Evolutionary conservation across 352 stramenopile species (phyloP), one percentile per base, ranked within the genome.

Genomic region (Elongisporangium anandrum): DNA sequence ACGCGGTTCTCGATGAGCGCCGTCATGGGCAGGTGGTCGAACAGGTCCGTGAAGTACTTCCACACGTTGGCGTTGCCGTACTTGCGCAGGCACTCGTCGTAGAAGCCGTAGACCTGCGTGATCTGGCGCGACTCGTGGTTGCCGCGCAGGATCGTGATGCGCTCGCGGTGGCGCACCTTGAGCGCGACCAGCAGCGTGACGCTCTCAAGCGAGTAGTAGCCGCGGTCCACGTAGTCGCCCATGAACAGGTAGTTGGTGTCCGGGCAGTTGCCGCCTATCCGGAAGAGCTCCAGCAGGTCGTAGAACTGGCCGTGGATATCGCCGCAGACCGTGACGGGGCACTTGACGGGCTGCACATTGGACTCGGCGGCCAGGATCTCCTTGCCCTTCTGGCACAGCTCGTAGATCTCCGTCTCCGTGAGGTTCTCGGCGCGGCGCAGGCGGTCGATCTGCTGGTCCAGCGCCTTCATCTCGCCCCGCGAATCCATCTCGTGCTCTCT

Each of bases 41-140:
- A 96, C 49, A 95, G 65, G 68, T 95, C 87, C 16, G 87, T 96
- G 56, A 95, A 96, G 73, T 94, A 94, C 66, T 95, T 94, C 85
- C 86, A 96, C 13, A 96, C 86, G 65, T 95, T 96, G 45, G 82
- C 86, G 56, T 94, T 94, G 69, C 65, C 97, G 72, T 99, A 99
- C 72, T 99, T 93, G 63, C 95, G 78, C 20, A 98, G 77, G 66
- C 97, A 99, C 74, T 99, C 97, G 71, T 99, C 97, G 71, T 99
- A 99, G 69, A 99, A 99, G 26, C 97, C 97, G 72, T 99, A 99
- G 4, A 99, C 97, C 73, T 99, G 95, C n/a, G 96, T 99, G 70
- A 99, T 99, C 76, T 99, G 96, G 56, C 97, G 78, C 58, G 75
- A 95, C 80, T 99, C 97, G 72, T 99, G 97, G 84, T 99, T 99